Percentiles rank a stretch among this genome's conserved stretches.
Conservation (phyloP, 2,329 filamentous ascomycete genomes). For the Fusarium ambrosium region DNA sequence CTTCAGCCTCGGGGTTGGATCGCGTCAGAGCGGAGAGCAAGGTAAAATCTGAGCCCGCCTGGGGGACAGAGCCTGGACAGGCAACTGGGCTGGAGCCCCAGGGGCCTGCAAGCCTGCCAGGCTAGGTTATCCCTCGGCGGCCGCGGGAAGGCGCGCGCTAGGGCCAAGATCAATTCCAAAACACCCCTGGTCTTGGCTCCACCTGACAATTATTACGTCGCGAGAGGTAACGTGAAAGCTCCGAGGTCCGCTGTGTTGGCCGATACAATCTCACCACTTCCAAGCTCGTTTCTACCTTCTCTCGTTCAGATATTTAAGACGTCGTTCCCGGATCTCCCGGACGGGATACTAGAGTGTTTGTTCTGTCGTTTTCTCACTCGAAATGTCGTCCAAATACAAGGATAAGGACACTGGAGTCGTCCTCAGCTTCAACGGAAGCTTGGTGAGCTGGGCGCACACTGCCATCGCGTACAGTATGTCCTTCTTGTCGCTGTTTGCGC, state of each 20-base stretch:
- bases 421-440: conserved; percentile 83
- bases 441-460: conserved; percentile 92
- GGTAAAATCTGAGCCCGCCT: not conserved
- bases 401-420: conserved; percentile 74
- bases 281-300: conserved; percentile 24
- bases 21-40: conserved; percentile 1
- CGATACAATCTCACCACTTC: conserved; percentile 46
- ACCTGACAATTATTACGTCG: conserved; percentile 45
- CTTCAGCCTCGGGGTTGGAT: conserved; percentile 2
- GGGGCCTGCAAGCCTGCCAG: not conserved
- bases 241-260: conserved; percentile 43
- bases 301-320: conserved; percentile 30
- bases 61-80: not conserved
- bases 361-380: conserved; percentile 39
- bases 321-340: conserved; percentile 49
- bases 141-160: conserved; percentile 40
- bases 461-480: conserved; percentile 80
- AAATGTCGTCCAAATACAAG: conserved; percentile 67
- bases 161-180: conserved; percentile 40
- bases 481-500: conserved; percentile 5
- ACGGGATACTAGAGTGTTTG: conserved; percentile 47
- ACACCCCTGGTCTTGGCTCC: conserved; percentile 30
- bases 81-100: not conserved
- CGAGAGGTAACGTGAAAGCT: conserved; percentile 44
- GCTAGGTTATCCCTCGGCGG: conserved; percentile 16